These are phyloP conservation scores for Breviolum minutum DNA, from an alignment of 73 alveolate genomes.

Conservation along the genomic window DNA sequence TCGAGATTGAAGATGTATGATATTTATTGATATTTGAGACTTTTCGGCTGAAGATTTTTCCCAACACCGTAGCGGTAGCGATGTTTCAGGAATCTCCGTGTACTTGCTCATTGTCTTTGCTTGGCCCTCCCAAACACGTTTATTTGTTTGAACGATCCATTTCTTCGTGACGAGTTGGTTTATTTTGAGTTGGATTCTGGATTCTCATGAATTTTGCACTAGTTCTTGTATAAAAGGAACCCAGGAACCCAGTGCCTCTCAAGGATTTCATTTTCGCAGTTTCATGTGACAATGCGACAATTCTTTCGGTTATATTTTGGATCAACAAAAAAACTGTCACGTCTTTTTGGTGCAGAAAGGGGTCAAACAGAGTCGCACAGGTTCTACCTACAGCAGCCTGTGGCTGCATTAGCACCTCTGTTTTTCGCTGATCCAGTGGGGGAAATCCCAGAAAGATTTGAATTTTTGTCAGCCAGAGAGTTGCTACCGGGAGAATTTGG, in stretches of 20 bases:
- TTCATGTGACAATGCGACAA: neutral
- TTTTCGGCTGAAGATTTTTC: neutral
- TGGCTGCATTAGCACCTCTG: constrained; percentile 74
- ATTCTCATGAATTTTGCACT: too few relatives aligned
- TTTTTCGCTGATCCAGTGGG: constrained; percentile 91
- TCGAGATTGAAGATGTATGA: neutral
- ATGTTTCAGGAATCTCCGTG: constrained; percentile 49
- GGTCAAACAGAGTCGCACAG: neutral
- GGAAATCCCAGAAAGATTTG: too few relatives aligned
- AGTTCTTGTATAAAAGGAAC: too few relatives aligned
- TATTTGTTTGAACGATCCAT: too few relatives aligned
- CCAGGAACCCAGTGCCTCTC: neutral
- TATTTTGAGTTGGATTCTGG: too few relatives aligned
- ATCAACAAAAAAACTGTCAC: too few relatives aligned
- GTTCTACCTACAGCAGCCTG: constrained; percentile 91
- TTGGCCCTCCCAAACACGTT: constrained; percentile 39
- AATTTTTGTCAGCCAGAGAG: too few relatives aligned
- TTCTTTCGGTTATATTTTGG: neutral
- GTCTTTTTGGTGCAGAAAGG: neutral
- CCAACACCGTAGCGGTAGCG: neutral
- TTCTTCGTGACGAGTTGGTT: too few relatives aligned
- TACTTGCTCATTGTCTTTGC: constrained; percentile 61
- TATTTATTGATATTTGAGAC: neutral
- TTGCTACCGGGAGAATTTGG: too few relatives aligned
- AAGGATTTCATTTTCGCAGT: neutral